Base-by-base conservation (phyloP, 208 protist species). In the Trypanosomatidae sp. region DNA sequence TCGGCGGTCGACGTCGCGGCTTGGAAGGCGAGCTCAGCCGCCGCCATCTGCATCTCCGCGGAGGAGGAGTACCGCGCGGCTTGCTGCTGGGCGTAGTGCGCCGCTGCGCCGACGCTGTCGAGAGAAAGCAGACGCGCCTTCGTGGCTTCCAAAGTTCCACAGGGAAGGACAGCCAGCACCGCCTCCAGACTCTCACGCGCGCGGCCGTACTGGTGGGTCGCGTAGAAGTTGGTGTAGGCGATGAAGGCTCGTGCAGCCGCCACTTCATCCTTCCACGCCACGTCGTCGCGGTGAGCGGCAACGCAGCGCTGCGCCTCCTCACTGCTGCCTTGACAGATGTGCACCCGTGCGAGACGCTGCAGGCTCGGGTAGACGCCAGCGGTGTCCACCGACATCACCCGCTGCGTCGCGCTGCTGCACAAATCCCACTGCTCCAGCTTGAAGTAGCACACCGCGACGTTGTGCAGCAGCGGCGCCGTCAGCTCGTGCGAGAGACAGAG, bases 371-470 rank as follows among this genome's bases (percentile, higher is more conserved):
- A 77, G 62, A 80, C 77, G 25, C 65, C 69, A 7, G 74, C 55
- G 64, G 44, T 39, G 33, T 88, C 74, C 19, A 79, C 68, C 25
- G 83, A 76, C 60, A 87, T 76, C 41, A 81, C 82, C 39, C 85
- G 82, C 17, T 73, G 77, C 12, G 82, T 81, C 43, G 76, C 64
- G n/a, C 74, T 69, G 39, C 76, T 49, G 60, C 71, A 80, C 39
- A 74, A 49, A n/a, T 76, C 73, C 76, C 84, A 94, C 64, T 84
- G 81, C 76, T 91, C 84, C 41, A 82, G 53, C 19, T 71, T 65
- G 65, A 81, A 82, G 58, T 89, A 82, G 80, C 89, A 91, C 15
- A 76, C 82, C 8, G 89, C 84, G 47, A 83, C 67, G 69, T 86
- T 91, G 66, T 90, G 70, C 33, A 90, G 49, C 39, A 93, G 58